Base-by-base conservation (phyloP, 2,329 filamentous ascomycete genomes). In the Microcera coccophila region DNA sequence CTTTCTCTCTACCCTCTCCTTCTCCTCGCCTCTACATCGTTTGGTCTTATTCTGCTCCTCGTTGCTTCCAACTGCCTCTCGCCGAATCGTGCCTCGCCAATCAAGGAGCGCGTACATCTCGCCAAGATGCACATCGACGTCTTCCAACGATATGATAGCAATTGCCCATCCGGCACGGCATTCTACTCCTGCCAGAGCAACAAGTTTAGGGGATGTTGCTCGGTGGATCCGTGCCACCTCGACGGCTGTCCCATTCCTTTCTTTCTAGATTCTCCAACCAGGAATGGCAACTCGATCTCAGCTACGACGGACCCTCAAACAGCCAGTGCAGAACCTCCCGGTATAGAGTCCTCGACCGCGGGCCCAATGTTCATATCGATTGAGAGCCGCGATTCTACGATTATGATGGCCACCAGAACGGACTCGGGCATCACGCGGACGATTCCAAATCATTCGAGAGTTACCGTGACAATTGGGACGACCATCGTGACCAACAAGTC, bases 171-270 rank as follows among this genome's bases (percentile, higher is more conserved):
- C 7, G 62, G 60, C 44, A 51, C 49, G 16, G 22, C 38, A 21
- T 73, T 62, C 48, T 75, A 70, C 49, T 38, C 46, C 18, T 77
- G 72, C 49, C 45, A 36, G 12, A 31, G 39, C 36, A 67, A 59
- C 49, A 47, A 49, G 22, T 74, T 70, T 49, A 43, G 38, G 3
- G 74, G 71, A 15, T 78, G 76, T 51, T 78, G 74, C 54, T 54
- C 60, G 12, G 54, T 64, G 12, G 56, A 74, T 45, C 66, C 73
- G 14, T 78, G 75, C 52, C 42, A 47, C 3, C 38, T 58, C 3
- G 48, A 42, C 5, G 72, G 69, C 43, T 35, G 19, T 5, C 20
- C 12, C 12, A 15, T 19, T 10, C n/a, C n/a, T n/a, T n/a, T n/a
- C n/a, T 18, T 26, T 26, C 22, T 26, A 7, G 22, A n/a, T n/a